phyloP scores from a whole-genome alignment of 495 filamentous ascomycete species.

The Aspergillus carlsbadensis region DNA sequence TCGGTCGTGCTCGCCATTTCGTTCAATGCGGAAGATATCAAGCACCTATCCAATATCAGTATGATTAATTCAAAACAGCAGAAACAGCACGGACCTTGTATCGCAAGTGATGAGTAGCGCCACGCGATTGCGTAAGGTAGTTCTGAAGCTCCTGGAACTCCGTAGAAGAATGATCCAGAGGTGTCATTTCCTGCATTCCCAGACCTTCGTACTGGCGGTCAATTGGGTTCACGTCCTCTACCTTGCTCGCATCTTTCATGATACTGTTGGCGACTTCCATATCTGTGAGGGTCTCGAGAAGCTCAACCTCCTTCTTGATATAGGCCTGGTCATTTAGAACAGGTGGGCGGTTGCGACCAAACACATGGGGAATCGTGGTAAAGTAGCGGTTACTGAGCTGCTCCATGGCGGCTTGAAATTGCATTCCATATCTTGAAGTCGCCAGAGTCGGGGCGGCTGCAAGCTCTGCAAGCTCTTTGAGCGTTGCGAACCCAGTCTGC shows the following conservation, averaged over 20 bases:
- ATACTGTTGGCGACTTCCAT: constrained; percentile 82
- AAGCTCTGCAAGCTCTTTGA: constrained; percentile 72
- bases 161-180: constrained; percentile 50
- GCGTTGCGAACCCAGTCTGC: constrained; percentile 62
- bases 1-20: constrained; percentile 68
- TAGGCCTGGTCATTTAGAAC: constrained; percentile 51
- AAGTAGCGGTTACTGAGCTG: constrained; percentile 73
- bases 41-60: constrained; percentile 44
- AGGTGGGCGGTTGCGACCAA: constrained; percentile 71
- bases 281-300: constrained; percentile 74
- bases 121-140: constrained; percentile 65
- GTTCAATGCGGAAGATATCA: constrained; percentile 80
- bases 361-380: constrained; percentile 76
- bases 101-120: constrained; percentile 56
- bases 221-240: constrained; percentile 56
- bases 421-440: constrained; percentile 41
- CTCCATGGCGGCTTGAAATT: constrained; percentile 45
- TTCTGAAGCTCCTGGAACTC: constrained; percentile 65
- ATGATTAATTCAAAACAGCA: constrained; percentile 3
- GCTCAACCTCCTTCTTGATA: constrained; percentile 71
- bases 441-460: constrained; percentile 51
- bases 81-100: constrained; percentile 36
- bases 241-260: constrained; percentile 60
- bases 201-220: constrained; percentile 71
- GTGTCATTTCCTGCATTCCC: constrained; percentile 72